Percentiles rank a stretch among this genome's conserved stretches.
Evolutionary conservation across 176 grass and related monocot species (phyloP).

Genomic region (Phoenix roebelenii): DNA sequence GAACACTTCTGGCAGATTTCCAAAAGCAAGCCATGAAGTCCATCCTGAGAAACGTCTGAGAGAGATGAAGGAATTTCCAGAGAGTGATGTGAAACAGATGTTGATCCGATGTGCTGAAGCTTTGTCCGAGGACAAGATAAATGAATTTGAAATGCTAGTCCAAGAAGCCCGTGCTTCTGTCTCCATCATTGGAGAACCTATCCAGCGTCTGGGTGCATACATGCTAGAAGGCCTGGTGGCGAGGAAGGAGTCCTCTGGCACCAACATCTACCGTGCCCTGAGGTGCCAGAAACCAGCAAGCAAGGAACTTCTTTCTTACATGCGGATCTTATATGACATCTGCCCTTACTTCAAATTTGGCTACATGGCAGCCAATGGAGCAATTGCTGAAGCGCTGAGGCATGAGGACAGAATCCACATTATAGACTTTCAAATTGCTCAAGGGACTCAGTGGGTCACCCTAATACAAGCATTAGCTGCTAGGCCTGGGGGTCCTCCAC

Average conservation of each 20-base stretch:
- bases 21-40: not conserved
- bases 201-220: not conserved
- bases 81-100: not conserved
- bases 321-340: too few species aligned
- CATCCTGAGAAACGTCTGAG: not conserved
- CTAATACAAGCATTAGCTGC: too few species aligned
- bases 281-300: not conserved
- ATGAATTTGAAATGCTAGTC: constrained; percentile 1
- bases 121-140: not conserved
- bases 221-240: not conserved
- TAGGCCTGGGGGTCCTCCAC: too few species aligned
- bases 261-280: not conserved
- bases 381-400: too few species aligned
- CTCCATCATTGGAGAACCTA: not conserved
- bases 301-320: too few species aligned
- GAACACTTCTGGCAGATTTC: not conserved
- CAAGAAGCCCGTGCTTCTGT: not conserved
- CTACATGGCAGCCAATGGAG: too few species aligned
- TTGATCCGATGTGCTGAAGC: not conserved
- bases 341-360: too few species aligned
- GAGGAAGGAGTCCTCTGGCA: not conserved
- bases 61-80: not conserved
- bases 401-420: too few species aligned
- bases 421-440: too few species aligned
- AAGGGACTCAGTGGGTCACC: too few species aligned